Evolutionary conservation across 2,329 filamentous ascomycete genomes (phyloP).

Genomic region (Botrytis medusae): DNA sequence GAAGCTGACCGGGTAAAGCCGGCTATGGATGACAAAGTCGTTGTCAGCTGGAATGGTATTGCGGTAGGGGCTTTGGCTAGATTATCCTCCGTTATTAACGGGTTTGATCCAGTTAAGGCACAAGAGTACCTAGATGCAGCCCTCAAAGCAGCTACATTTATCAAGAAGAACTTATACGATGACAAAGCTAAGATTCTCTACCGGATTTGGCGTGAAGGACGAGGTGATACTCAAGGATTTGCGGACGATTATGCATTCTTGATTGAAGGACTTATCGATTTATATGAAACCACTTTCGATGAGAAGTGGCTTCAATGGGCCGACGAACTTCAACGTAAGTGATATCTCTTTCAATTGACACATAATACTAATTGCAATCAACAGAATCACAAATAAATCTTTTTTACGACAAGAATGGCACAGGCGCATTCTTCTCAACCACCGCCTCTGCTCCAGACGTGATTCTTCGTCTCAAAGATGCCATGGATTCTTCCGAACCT

Average conservation of each 20-base stretch:
- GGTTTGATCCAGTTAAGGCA: slow-evolving; percentile 57
- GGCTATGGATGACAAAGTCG: slow-evolving; percentile 81
- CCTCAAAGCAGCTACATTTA: slow-evolving; percentile 66
- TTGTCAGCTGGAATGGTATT: slow-evolving; percentile 85
- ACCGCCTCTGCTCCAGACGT: slow-evolving; percentile 61
- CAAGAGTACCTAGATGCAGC: slow-evolving; percentile 65
- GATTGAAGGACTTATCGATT: slow-evolving; percentile 75
- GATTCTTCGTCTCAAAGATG: slow-evolving; percentile 87
- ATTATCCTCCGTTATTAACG: slow-evolving; percentile 65
- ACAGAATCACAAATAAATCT: slow-evolving; percentile 69
- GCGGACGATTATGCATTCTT: slow-evolving; percentile 95
- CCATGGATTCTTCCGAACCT: slow-evolving; percentile 89
- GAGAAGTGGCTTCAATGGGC: slow-evolving; percentile 77
- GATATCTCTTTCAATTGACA: background rate
- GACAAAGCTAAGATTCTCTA: slow-evolving; percentile 60
- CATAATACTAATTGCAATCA: slow-evolving; percentile 16
- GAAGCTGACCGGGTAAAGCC: slow-evolving; percentile 74
- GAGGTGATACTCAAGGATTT: slow-evolving; percentile 69
- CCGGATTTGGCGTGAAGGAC: slow-evolving; percentile 69
- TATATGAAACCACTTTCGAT: slow-evolving; percentile 82
- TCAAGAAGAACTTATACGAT: slow-evolving; percentile 74
- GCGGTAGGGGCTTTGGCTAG: slow-evolving; percentile 81
- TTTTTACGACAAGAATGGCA: slow-evolving; percentile 66
- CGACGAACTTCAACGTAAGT: slow-evolving; percentile 70
- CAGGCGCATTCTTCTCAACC: slow-evolving; percentile 71